Conservation (phyloP, 495 filamentous ascomycete genomes). For the Xylaria castorea region DNA sequence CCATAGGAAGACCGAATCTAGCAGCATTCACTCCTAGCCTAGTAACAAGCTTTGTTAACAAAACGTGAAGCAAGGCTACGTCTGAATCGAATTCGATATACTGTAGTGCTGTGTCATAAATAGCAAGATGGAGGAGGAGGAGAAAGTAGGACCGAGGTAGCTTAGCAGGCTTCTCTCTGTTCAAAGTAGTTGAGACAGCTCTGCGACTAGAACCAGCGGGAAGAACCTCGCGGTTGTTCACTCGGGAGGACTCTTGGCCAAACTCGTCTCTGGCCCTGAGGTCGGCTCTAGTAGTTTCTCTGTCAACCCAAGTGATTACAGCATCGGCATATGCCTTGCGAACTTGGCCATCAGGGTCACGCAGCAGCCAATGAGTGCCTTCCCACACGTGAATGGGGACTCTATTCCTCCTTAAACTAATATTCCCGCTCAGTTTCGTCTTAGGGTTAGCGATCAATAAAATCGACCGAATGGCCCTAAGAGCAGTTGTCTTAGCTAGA, state of each 20-base stretch:
- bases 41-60: conserved; percentile 73
- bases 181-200: conserved; percentile 72
- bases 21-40: conserved; percentile 84
- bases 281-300: conserved; percentile 76
- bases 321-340: conserved; percentile 84
- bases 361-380: conserved; percentile 86
- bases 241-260: conserved; percentile 45
- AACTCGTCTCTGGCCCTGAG: conserved; percentile 65
- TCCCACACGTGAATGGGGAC: conserved; percentile 87
- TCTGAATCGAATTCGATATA: conserved; percentile 72
- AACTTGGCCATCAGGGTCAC: conserved; percentile 76
- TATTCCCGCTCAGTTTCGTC: conserved; percentile 62
- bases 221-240: conserved; percentile 43
- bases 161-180: conserved; percentile 61
- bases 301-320: conserved; percentile 77
- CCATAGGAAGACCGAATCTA: conserved; percentile 83
- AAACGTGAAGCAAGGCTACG: conserved; percentile 73
- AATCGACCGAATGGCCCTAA: conserved; percentile 82
- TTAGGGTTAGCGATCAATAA: conserved; percentile 77
- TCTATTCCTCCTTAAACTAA: conserved; percentile 70
- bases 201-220: conserved; percentile 59
- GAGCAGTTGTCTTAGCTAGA: conserved; percentile 74
- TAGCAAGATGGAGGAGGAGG: conserved; percentile 81
- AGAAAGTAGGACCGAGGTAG: conserved; percentile 71
- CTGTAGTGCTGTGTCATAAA: conserved; percentile 84